Evolutionary conservation across 495 filamentous ascomycete species (phyloP), one percentile per base, ranked within the genome.

Genomic region (Penicillium roqueforti): DNA sequence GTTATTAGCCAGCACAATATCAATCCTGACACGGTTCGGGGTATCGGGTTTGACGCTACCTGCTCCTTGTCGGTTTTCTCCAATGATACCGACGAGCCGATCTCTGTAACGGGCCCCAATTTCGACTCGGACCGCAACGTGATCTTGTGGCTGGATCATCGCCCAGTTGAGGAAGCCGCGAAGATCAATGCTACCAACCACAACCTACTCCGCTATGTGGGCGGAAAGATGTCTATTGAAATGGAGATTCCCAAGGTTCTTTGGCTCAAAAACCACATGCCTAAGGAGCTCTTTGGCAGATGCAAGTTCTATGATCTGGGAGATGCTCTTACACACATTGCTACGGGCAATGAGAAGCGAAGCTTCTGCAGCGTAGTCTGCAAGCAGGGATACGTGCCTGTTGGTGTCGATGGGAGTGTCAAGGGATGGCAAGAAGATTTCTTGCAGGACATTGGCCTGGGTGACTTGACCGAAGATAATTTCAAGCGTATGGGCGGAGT

Each of bases 371-470:
- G 88, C 55, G 85, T 90, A 3, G 88, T 96, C 18, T 97, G 93
- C 70, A 97, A 97, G 71, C 93, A 97, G 64, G 93, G 92, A 1
- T 97, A 83, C 65, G 88, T 98, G 1, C 93, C 93, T 0, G 87
- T 97, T 13, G 93, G 93, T 37, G 89, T 97, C 18, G 93, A 98
- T 62, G 92, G 92, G 34, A 96, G 92, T 70, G 89, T 96, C 16
- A 98, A 97, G 72, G 93, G 93, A 4, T 98, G 93, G 93, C 91
- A 97, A 67, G 90, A 89, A 56, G 92, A 97, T 60, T 98, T 98
- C 61, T 79, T 95, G 54, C 76, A 80, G 6, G 77, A 81, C 7
- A 96, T 98, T 62, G 92, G 93, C 7, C 77, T 98, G 28, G 76
- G 75, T 19, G 93, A 96, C 55, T 71, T 98, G 54, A 80, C 79